Conservation (phyloP, 768 basidiomycete species). For the Suillus occidentalis region DNA sequence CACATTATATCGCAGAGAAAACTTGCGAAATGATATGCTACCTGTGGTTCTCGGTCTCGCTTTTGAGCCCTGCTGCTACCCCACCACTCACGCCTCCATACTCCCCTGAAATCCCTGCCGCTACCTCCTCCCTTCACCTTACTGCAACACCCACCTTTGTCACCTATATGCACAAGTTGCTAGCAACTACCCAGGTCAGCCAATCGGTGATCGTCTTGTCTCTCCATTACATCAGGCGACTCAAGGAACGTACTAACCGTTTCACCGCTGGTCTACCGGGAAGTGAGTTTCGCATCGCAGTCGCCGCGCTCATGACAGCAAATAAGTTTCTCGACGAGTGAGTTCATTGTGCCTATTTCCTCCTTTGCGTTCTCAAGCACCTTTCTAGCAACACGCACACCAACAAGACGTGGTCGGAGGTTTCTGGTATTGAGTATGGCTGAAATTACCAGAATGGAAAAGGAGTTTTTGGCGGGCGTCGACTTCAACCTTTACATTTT, state of each 20-base stretch:
- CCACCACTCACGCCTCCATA: constrained; percentile 44
- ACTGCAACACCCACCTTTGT: constrained; percentile 74
- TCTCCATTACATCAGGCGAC: constrained; percentile 84
- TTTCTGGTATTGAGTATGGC: constrained; percentile 84
- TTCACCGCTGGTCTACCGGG: constrained; percentile 73
- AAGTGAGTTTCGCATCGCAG: constrained; percentile 85
- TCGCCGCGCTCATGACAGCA: constrained; percentile 91
- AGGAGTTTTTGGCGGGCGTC: constrained; percentile 81
- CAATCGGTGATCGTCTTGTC: constrained; percentile 91
- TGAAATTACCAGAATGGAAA: constrained; percentile 92
- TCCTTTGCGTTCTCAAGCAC: constrained; percentile 11
- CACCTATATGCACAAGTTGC: constrained; percentile 84
- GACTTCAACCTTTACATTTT: constrained; percentile 82
- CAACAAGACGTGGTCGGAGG: constrained; percentile 95
- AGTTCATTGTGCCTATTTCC: constrained; percentile 30
- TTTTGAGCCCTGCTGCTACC: constrained; percentile 22
- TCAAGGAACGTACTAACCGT: constrained; percentile 75
- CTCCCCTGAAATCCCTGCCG: constrained; percentile 33
- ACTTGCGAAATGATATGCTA: constrained; percentile 94
- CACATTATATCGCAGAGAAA: constrained; percentile 81
- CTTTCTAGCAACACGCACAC: constrained; percentile 87
- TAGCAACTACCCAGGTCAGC: constrained; percentile 93
- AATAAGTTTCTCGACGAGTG: constrained; percentile 98
- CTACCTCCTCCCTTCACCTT: constrained; percentile 69
- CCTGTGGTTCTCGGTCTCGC: constrained; percentile 75